phyloP scores from a whole-genome alignment of 352 stramenopile species.

The Pythium chondricola region DNA sequence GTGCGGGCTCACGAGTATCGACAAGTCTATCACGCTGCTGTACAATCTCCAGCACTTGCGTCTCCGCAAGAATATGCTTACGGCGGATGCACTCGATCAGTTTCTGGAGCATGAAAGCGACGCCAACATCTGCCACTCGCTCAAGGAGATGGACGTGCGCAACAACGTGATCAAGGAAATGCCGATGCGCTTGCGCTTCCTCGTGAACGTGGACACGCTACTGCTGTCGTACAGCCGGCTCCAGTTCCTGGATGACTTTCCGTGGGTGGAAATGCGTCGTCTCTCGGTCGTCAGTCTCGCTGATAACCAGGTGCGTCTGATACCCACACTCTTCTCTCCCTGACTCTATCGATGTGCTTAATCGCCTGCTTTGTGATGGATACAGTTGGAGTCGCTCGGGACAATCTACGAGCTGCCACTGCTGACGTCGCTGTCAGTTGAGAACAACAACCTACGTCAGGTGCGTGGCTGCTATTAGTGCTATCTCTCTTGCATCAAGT shows the following conservation, averaged over 20 bases:
- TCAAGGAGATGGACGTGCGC: conserved; percentile 70
- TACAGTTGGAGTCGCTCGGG: conserved; percentile 59
- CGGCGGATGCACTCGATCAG: conserved; percentile 34
- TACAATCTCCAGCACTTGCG: conserved; percentile 49
- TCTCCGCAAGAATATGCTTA: conserved; percentile 74
- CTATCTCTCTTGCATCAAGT: no score
- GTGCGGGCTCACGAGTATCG: conserved; percentile 44
- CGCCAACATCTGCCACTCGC: conserved; percentile 28
- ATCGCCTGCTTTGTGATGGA: no score
- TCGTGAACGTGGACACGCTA: conserved; percentile 57
- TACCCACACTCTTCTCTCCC: no score
- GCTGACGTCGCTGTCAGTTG: conserved; percentile 66
- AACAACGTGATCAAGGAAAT: conserved; percentile 59
- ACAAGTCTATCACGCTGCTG: conserved; percentile 46
- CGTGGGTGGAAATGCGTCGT: conserved; percentile 50
- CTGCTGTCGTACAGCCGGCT: conserved; percentile 69
- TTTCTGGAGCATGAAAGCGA: conserved; percentile 25
- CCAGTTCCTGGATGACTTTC: conserved; percentile 39
- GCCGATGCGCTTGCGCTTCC: conserved; percentile 30
- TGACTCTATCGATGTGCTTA: no score
- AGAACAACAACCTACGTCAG: conserved; percentile 81
- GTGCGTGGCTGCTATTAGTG: no score
- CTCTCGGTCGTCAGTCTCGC: conserved; percentile 59
- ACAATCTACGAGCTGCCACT: conserved; percentile 47
- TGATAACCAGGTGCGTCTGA: conserved; percentile 50